Percentiles rank a stretch among this genome's conserved stretches.
These are phyloP conservation scores for Pseudogymnoascus sp. DNA, from an alignment of 2,329 filamentous ascomycete genomes.

Conservation along the genomic window DNA sequence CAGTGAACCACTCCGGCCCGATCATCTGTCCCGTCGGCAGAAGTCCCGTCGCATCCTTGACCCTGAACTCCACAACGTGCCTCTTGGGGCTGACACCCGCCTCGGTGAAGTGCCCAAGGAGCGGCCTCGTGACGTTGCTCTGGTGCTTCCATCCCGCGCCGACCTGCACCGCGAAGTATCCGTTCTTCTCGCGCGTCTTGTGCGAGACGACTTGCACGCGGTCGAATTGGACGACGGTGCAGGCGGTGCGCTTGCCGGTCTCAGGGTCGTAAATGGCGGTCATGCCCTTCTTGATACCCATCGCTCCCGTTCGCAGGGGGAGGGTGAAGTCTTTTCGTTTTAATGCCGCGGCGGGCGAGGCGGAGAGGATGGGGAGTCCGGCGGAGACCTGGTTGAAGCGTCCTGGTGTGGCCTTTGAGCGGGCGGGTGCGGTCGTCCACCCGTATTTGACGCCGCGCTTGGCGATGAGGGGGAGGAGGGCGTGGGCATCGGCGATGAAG, in stretches of 20 bases:
- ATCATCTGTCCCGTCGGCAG: constrained; percentile 69
- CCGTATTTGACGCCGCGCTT: constrained; percentile 38
- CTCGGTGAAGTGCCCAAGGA: constrained; percentile 81
- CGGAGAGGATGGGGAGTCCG: constrained; percentile 51
- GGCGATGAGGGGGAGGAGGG: constrained; percentile 29
- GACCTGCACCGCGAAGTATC: constrained; percentile 91
- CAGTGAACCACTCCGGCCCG: constrained; percentile 82
- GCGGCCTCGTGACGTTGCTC: constrained; percentile 71
- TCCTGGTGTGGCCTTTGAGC: constrained; percentile 39
- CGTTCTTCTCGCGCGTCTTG: constrained; percentile 74
- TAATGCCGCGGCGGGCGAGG: constrained; percentile 56
- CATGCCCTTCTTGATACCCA: constrained; percentile 94
- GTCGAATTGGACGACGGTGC: constrained; percentile 91
- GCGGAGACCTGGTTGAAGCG: constrained; percentile 53
- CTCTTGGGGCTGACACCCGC: constrained; percentile 79
- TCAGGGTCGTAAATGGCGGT: constrained; percentile 76
- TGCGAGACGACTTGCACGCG: constrained; percentile 81
- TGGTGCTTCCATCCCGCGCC: constrained; percentile 70
- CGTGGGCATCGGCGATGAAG: constrained; percentile 28
- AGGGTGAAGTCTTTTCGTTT: constrained; percentile 52
- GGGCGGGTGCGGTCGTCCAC: constrained; percentile 52
- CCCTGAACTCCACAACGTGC: constrained; percentile 79
- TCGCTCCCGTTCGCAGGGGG: constrained; percentile 67
- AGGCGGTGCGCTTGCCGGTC: constrained; percentile 70
- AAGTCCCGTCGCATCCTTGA: constrained; percentile 66